Evolutionary conservation across 495 filamentous ascomycete genomes (phyloP).

Genomic region (Aspergillus bridgeri): DNA sequence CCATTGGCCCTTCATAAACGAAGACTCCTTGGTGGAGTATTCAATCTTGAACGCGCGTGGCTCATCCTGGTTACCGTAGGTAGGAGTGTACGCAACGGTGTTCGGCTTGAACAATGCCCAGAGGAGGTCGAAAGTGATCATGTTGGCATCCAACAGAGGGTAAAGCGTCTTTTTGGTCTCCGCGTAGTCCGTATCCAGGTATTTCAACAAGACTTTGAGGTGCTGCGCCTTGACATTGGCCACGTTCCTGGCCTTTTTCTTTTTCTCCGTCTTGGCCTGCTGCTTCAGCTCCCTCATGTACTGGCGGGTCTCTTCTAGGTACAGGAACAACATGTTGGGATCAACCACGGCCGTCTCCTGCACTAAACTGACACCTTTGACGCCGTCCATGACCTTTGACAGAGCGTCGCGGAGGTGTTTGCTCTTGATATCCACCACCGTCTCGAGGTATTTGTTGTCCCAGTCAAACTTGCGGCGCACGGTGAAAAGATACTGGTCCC

Average conservation of each 20-base stretch:
- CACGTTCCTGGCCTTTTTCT: slow-evolving; percentile 62
- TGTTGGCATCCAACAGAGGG: slow-evolving; percentile 75
- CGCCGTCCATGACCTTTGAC: slow-evolving; percentile 70
- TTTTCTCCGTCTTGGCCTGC: slow-evolving; percentile 56
- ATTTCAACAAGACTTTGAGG: slow-evolving; percentile 74
- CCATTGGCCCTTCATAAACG: slow-evolving; percentile 73
- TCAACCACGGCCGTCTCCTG: slow-evolving; percentile 77
- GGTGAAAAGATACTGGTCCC: slow-evolving; percentile 83
- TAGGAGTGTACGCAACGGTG: slow-evolving; percentile 75
- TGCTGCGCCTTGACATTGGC: slow-evolving; percentile 54
- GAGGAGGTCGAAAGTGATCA: slow-evolving; percentile 85
- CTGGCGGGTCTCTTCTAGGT: slow-evolving; percentile 70
- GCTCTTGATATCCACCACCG: slow-evolving; percentile 83
- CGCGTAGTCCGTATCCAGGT: slow-evolving; percentile 78
- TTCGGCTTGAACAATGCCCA: slow-evolving; percentile 94
- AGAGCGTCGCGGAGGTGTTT: slow-evolving; percentile 71
- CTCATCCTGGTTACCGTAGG: slow-evolving; percentile 75
- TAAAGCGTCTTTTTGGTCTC: slow-evolving; percentile 77
- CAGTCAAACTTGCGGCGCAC: slow-evolving; percentile 82
- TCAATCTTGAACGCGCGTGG: slow-evolving; percentile 90
- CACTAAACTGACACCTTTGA: slow-evolving; percentile 77
- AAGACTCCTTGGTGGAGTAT: slow-evolving; percentile 66
- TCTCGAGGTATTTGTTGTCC: slow-evolving; percentile 80
- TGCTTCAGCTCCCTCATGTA: slow-evolving; percentile 66
- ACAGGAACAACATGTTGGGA: slow-evolving; percentile 86